phyloP scores from a whole-genome alignment of 768 basidiomycete genomes.

The Boletus insuetus region DNA sequence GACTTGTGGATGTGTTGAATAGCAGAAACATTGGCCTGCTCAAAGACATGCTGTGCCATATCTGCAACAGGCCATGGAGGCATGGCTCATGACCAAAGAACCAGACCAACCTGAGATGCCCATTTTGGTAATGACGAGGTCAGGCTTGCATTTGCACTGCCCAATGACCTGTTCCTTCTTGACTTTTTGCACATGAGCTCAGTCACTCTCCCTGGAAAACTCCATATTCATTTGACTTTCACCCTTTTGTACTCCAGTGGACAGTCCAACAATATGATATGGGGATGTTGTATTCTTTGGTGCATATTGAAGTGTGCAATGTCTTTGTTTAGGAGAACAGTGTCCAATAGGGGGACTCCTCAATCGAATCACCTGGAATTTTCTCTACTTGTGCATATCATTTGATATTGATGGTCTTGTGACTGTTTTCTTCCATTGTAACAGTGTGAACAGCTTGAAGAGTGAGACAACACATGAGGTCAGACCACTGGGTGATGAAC shows the following conservation, averaged over 20 bases:
- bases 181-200: constrained; percentile 87
- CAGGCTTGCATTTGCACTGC: constrained; percentile 86
- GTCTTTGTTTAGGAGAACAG: constrained; percentile 98
- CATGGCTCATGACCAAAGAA: background rate
- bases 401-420: constrained; percentile 95
- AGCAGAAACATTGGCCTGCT: constrained; percentile 86
- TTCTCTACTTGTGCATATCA: constrained; percentile 95
- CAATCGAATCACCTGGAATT: constrained; percentile 95
- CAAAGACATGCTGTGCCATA: constrained; percentile 82
- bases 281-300: constrained; percentile 81
- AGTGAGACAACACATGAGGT: constrained; percentile 95
- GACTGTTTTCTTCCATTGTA: constrained; percentile 66
- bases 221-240: constrained; percentile 99
- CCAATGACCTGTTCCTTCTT: constrained; percentile 96
- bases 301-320: constrained; percentile 98
- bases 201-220: constrained; percentile 88
- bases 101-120: constrained; percentile 79
- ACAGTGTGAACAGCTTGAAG: constrained; percentile 91
- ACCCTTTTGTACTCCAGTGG: constrained; percentile 98
- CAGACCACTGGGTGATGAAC: constrained; percentile 93
- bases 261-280: constrained; percentile 89
- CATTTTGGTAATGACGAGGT: constrained; percentile 95
- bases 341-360: constrained; percentile 84
- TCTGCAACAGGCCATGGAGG: constrained; percentile 45
- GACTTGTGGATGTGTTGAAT: constrained; percentile 97